Evolutionary conservation across 164 flowering plant genomes (phyloP).

Genomic region (Nymphaea colorata): DNA sequence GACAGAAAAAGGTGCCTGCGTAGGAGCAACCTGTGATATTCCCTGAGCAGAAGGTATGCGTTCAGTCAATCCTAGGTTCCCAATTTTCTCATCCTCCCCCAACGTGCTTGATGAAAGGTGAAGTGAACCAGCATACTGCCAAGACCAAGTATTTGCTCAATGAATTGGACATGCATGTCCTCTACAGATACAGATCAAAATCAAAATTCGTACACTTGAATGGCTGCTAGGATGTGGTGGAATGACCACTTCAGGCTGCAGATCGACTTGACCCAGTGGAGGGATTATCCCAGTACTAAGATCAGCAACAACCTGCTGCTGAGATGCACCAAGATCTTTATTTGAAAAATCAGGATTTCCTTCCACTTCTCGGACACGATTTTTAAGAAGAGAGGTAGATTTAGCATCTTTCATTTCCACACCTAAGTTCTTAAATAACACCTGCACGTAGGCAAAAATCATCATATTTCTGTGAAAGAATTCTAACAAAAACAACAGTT

Average conservation of each 20-base stretch:
- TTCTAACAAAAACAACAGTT: not conserved
- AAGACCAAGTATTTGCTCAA: constrained; percentile 7
- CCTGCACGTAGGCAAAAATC: constrained; percentile 28
- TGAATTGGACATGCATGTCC: not conserved
- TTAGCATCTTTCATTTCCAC: constrained; percentile 83
- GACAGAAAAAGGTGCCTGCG: constrained; percentile 51
- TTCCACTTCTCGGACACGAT: constrained; percentile 68
- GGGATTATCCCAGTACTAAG: constrained; percentile 46
- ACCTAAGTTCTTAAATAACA: constrained; percentile 72
- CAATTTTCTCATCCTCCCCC: constrained; percentile 77
- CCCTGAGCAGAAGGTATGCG: constrained; percentile 75
- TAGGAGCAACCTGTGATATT: constrained; percentile 42
- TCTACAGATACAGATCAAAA: constrained; percentile 4
- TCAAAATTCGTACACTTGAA: constrained; percentile 53
- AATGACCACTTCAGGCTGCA: constrained; percentile 54
- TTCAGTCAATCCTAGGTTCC: constrained; percentile 56
- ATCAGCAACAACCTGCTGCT: constrained; percentile 48
- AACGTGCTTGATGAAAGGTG: constrained; percentile 49
- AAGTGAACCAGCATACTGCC: constrained; percentile 54
- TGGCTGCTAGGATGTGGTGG: constrained; percentile 53
- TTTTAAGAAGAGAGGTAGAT: constrained; percentile 78
- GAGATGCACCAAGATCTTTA: constrained; percentile 67
- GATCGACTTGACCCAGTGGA: constrained; percentile 55
- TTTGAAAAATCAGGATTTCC: constrained; percentile 98
- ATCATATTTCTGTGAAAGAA: not conserved